These are phyloP conservation scores for Oemleria cerasiformis DNA, from an alignment of 306 rosid genomes.

Conservation along the genomic window DNA sequence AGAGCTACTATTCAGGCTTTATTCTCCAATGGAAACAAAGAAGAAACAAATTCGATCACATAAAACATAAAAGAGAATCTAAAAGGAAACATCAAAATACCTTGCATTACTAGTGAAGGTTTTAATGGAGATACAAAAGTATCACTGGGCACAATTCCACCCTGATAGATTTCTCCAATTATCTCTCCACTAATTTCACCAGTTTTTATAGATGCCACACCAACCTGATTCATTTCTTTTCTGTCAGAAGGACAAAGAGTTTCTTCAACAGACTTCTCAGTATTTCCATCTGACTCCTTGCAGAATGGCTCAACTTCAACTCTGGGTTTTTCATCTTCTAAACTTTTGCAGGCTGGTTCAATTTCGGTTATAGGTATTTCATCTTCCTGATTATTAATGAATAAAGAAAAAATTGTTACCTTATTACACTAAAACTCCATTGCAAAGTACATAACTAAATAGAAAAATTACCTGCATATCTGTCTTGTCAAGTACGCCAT, in stretches of 20 bases:
- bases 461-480: neutral
- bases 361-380: no score
- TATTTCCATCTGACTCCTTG: neutral
- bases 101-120: conserved; percentile 4
- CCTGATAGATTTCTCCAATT: neutral
- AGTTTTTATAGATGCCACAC: no score
- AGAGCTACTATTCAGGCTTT: neutral
- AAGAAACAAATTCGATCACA: neutral
- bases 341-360: no score
- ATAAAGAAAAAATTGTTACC: no score
- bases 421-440: no score
- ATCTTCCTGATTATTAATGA: no score
- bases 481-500: neutral
- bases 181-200: neutral
- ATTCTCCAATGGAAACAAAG: neutral
- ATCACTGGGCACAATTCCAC: neutral
- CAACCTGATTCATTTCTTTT: no score
- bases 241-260: no score
- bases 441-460: no score
- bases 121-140: neutral
- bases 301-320: no score
- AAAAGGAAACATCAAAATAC: neutral
- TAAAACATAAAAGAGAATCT: neutral
- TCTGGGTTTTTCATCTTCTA: no score
- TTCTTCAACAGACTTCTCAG: neutral